A percentile compares a stretch with the other conserved stretches of the same genome.
Conservation (phyloP, 768 basidiomycete species). For the Coprinopsis sp. region DNA sequence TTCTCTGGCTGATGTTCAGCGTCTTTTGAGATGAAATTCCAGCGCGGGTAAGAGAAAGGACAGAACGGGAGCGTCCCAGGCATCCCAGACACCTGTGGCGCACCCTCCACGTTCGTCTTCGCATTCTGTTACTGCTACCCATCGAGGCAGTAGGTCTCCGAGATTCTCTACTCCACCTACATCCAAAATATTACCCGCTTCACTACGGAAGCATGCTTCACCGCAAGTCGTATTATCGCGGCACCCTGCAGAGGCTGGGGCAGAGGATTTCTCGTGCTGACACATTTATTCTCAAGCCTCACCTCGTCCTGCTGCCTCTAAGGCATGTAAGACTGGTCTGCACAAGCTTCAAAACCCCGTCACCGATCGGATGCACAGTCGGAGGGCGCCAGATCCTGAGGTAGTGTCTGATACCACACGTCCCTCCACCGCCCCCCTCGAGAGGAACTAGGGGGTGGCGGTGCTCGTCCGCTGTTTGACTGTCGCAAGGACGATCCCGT, state of each 20-base stretch:
- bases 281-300: conserved; percentile 57
- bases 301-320: conserved; percentile 25
- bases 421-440: conserved; percentile 38
- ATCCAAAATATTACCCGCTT: conserved; percentile 23
- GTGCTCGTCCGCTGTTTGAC: conserved; percentile 73
- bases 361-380: conserved; percentile 58
- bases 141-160: conserved; percentile 28
- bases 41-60: conserved; percentile 41
- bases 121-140: conserved; percentile 9
- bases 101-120: conserved; percentile 20
- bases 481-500: conserved; percentile 89
- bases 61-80: conserved; percentile 36
- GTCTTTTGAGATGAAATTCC: conserved; percentile 28
- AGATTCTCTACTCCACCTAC: conserved; percentile 20
- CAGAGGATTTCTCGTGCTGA: conserved; percentile 67
- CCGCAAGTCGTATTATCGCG: conserved; percentile 33
- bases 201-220: conserved; percentile 32
- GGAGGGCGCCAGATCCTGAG: conserved; percentile 63
- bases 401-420: conserved; percentile 54
- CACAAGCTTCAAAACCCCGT: conserved; percentile 70
- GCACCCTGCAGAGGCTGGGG: conserved; percentile 47
- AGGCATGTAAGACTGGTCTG: conserved; percentile 29
- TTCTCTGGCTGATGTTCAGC: conserved; percentile 1
- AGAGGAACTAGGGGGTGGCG: conserved; percentile 26
- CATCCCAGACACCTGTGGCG: conserved; percentile 22